These are phyloP conservation scores for Teunomyces gatunensis DNA, from an alignment of 805 yeast genomes.

Conservation along the genomic window DNA sequence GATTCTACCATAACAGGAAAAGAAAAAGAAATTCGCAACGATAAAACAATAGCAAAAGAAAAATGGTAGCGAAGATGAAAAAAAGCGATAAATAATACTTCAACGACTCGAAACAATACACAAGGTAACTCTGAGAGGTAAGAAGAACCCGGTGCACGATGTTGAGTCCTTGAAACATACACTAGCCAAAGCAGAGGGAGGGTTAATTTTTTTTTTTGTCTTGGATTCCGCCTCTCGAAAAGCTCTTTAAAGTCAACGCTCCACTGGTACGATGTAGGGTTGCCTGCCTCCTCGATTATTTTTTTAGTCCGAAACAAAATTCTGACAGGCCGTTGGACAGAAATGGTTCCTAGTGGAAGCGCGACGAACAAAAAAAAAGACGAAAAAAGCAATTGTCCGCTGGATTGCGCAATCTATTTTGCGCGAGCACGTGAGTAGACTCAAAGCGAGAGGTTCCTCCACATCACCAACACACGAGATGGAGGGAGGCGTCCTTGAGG, in stretches of 20 bases:
- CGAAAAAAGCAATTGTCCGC: background rate
- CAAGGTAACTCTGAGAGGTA: too few relatives aligned
- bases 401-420: background rate
- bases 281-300: background rate
- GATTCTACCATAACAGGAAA: background rate
- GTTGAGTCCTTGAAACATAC: background rate
- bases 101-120: background rate
- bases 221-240: too few relatives aligned
- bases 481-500: background rate
- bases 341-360: background rate
- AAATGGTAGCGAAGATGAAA: background rate
- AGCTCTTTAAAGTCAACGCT: too few relatives aligned
- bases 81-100: conserved; percentile 1
- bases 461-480: too few relatives aligned
- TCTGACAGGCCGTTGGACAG: background rate
- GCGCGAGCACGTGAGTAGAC: background rate
- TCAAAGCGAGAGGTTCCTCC: too few relatives aligned
- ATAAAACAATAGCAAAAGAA: background rate
- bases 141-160: background rate
- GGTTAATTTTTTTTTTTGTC: too few relatives aligned
- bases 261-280: background rate
- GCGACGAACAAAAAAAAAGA: background rate
- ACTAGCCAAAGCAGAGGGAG: too few relatives aligned
- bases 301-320: background rate
- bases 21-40: conserved; percentile 2